Percentiles rank a stretch among this genome's conserved stretches.
These are phyloP conservation scores for Pseudopithomyces maydicus DNA, from an alignment of 2,329 filamentous ascomycete species.

Conservation along the genomic window DNA sequence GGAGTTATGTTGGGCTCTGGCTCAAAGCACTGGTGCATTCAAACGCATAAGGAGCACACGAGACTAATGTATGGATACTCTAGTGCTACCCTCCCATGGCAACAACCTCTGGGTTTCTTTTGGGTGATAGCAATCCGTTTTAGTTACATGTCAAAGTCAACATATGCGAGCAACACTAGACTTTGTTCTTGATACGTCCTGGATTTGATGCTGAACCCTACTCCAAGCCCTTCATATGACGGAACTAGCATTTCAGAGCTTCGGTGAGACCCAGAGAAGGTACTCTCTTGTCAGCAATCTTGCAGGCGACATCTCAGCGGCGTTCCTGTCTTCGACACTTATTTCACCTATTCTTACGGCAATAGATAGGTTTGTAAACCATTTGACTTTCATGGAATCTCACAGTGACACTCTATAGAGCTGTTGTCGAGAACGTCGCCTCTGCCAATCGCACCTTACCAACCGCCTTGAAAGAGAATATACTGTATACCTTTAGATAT, in stretches of 20 bases:
- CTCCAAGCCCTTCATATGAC: slow-evolving; percentile 8
- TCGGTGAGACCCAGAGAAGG: slow-evolving; percentile 6
- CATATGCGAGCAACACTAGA: not conserved
- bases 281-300: slow-evolving; percentile 17
- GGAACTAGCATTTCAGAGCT: slow-evolving; percentile 11
- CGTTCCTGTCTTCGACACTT: slow-evolving; percentile 29
- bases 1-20: not conserved
- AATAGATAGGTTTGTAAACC: slow-evolving; percentile 30
- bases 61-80: no score
- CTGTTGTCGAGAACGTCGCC: slow-evolving; percentile 33
- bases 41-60: no score
- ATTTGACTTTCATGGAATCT: not conserved
- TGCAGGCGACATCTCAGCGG: slow-evolving; percentile 30
- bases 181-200: not conserved
- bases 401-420: slow-evolving; percentile 12
- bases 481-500: slow-evolving; percentile 26
- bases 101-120: no score
- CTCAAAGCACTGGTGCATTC: no score
- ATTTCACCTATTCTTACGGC: slow-evolving; percentile 31
- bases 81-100: no score
- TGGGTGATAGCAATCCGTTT: no score
- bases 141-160: not conserved
- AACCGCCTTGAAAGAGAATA: slow-evolving; percentile 22
- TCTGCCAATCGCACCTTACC: slow-evolving; percentile 20
- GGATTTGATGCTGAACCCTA: not conserved